Evolutionary conservation across 2,329 filamentous ascomycete species (phyloP), one percentile per base, ranked within the genome.

Genomic region (Fusarium vanettenii): DNA sequence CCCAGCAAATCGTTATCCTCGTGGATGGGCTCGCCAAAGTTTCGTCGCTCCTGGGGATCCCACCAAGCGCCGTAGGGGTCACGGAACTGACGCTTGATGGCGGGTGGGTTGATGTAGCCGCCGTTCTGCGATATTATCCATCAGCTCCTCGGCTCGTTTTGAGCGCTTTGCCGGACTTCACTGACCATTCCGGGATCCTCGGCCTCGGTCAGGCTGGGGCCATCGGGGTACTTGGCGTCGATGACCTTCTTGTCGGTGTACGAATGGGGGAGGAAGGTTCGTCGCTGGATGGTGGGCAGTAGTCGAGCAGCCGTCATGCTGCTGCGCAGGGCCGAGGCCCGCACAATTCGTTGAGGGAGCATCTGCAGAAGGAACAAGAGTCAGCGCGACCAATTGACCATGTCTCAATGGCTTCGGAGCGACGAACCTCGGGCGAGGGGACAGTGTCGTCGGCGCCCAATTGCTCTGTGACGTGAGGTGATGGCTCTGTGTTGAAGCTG

Each of bases 11-110:
- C 97, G 84, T 98, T 93, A 84, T 99, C 97, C 85, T 99, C 97
- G 84, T 99, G 96, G 62, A 97, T 91, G 14, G 96, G 94, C 85
- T 99, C 97, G 84, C 95, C 95, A 83, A 94, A 98, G 89, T 99
- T 98, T 80, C 97, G 92, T 82, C 95, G 92, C 85, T 98, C 97
- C 86, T 99, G 97, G 84, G 95, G 93, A 86, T 99, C 96, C 94
- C 95, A 98, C 95, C 95, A 99, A 82, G 94, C 92, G 81, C 85
- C 96, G 83, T 98, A 91, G 39, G 97, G 97, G 84, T 98, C 97
- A 82, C 97, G 94, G 86, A 95, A 94, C 84, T 95, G 92, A 78
- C 96, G 93, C 89, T 98, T 98, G 85, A 96, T 87, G 64, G 89
- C 85, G 16, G 92, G 91, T 68, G 94, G 93, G 85, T 95, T 95